Evolutionary conservation across 148 eudicot genomes (phyloP).

Genomic region (Euryodendron excelsum): DNA sequence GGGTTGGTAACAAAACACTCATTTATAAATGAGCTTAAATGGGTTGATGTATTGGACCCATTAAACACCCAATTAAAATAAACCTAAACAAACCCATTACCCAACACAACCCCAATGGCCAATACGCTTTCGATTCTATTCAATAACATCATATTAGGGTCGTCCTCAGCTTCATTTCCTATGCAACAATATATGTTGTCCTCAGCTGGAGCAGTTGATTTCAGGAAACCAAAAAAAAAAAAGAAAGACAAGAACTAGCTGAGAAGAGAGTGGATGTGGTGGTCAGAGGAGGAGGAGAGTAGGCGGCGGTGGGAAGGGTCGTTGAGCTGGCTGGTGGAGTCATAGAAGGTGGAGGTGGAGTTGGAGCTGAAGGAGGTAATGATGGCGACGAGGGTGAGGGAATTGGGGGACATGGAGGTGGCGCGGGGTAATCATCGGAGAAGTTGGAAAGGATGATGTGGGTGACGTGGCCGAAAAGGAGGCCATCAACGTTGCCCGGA

Average conservation of each 20-base stretch:
- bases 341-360: constrained; percentile 31
- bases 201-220: too few species aligned
- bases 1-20: too few species aligned
- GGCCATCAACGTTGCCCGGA: constrained; percentile 55
- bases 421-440: constrained; percentile 33
- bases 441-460: constrained; percentile 33
- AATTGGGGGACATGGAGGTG: constrained; percentile 31
- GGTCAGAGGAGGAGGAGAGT: constrained; percentile 8
- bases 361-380: constrained; percentile 44
- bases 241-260: constrained; percentile 84
- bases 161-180: too few species aligned
- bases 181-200: too few species aligned
- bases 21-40: too few species aligned
- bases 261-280: constrained; percentile 30
- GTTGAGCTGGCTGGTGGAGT: constrained; percentile 1
- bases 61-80: too few species aligned
- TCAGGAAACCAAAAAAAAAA: too few species aligned
- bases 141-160: too few species aligned
- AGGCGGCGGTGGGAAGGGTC: constrained; percentile 27
- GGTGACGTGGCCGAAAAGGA: constrained; percentile 71
- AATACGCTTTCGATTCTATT: too few species aligned
- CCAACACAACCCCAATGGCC: too few species aligned
- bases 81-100: too few species aligned
- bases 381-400: constrained; percentile 45
- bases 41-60: too few species aligned